Conservation (phyloP, 768 basidiomycete genomes). For the Coprinellus aureogranulatus region DNA sequence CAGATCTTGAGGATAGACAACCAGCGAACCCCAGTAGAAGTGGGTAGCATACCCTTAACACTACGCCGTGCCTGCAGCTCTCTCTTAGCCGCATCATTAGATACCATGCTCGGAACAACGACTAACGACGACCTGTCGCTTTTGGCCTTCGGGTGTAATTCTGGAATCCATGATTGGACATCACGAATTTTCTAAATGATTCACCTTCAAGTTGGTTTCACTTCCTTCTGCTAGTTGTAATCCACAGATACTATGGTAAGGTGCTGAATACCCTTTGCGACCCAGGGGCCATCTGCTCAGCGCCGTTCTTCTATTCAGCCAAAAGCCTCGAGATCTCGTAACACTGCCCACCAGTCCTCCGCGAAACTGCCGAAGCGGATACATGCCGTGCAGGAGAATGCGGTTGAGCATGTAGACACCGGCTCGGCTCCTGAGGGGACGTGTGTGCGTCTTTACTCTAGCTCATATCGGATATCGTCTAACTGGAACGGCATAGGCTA, state of each 20-base stretch:
- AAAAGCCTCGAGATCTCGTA: conserved; percentile 43
- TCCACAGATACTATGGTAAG: conserved; percentile 19
- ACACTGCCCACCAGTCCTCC: conserved; percentile 49
- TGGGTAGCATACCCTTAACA: neutral
- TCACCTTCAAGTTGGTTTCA: too few relatives aligned
- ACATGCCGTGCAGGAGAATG: conserved; percentile 49
- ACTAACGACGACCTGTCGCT: too few relatives aligned
- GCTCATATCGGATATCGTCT: neutral
- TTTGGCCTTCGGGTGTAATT: neutral
- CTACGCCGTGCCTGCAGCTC: too few relatives aligned
- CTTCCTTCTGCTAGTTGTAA: neutral
- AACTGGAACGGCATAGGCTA: conserved; percentile 3
- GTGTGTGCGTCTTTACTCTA: conserved; percentile 30
- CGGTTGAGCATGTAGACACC: conserved; percentile 46
- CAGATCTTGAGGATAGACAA: neutral
- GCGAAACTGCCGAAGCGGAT: conserved; percentile 46
- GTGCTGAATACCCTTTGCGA: neutral
- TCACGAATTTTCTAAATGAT: neutral
- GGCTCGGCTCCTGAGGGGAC: conserved; percentile 40
- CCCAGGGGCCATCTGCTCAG: neutral
- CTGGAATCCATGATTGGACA: neutral
- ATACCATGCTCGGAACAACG: too few relatives aligned
- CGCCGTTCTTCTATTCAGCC: conserved; percentile 21
- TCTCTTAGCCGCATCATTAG: too few relatives aligned
- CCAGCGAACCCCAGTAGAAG: neutral